Conservation (phyloP, 305 asterid genomes). For the Solanum chacoense region DNA sequence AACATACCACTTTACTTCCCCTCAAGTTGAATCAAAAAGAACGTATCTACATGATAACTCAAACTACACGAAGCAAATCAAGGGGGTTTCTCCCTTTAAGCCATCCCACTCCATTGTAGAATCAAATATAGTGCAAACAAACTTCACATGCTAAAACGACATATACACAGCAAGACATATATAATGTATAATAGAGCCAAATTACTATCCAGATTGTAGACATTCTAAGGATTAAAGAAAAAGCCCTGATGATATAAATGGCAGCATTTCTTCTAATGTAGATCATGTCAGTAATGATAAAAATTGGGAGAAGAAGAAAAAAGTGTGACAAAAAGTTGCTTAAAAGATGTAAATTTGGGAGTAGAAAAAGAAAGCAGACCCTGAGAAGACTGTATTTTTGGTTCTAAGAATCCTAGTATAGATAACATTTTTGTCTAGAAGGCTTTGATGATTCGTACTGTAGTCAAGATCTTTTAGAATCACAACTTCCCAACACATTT, state of each 20-base stretch:
- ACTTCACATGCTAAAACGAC: background rate
- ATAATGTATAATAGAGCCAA: background rate
- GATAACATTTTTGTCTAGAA: background rate
- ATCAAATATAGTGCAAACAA: background rate
- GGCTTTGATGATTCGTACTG: background rate
- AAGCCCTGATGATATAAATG: background rate
- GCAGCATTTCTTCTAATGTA: background rate
- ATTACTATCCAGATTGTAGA: background rate
- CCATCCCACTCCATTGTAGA: background rate
- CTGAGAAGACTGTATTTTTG: background rate
- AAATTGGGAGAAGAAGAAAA: background rate
- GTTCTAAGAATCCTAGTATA: background rate
- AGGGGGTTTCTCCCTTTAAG: background rate
- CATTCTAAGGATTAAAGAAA: background rate
- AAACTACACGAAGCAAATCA: background rate
- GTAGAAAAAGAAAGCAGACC: background rate
- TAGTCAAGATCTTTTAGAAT: background rate
- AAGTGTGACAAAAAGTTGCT: background rate
- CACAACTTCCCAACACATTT: background rate
- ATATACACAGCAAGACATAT: background rate
- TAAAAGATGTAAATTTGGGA: background rate
- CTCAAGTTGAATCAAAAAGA: background rate
- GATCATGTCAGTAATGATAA: background rate
- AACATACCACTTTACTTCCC: background rate
- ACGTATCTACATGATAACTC: background rate